Evolutionary conservation across 2,329 filamentous ascomycete species (phyloP).

Genomic region (Gaeumannomyces tritici): DNA sequence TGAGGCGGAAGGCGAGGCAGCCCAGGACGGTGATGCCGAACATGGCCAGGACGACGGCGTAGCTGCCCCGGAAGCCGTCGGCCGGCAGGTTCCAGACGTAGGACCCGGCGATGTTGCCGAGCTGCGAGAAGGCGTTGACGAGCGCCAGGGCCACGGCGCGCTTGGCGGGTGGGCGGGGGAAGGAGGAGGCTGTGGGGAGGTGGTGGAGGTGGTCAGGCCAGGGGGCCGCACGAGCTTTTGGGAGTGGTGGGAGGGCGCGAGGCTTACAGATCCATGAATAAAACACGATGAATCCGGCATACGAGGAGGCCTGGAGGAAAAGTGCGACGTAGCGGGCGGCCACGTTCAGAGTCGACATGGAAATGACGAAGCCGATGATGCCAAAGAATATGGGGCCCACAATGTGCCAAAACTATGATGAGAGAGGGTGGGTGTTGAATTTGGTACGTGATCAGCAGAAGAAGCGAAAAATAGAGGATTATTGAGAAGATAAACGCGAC

Average conservation of each 20-base stretch:
- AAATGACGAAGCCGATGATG: conserved; percentile 48
- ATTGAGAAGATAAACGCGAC: not conserved
- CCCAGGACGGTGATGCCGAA: conserved; percentile 48
- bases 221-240: too few relatives aligned
- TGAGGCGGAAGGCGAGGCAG: conserved; percentile 35
- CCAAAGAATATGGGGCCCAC: conserved; percentile 40
- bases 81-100: conserved; percentile 30
- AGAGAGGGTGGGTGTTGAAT: not conserved
- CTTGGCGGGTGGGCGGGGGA: conserved; percentile 50
- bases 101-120: conserved; percentile 31
- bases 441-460: not conserved
- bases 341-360: conserved; percentile 45
- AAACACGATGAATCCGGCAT: conserved; percentile 44
- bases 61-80: conserved; percentile 53
- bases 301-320: conserved; percentile 44
- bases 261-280: conserved; percentile 11
- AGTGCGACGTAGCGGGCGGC: conserved; percentile 51
- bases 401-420: conserved; percentile 47
- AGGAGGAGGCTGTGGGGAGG: conserved; percentile 29
- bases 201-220: too few relatives aligned
- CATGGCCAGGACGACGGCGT: conserved; percentile 56
- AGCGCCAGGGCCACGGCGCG: conserved; percentile 51
- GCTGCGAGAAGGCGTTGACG: conserved; percentile 48
- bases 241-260: too few relatives aligned
- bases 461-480: not conserved